Conservation (phyloP, 768 basidiomycete genomes). For the Pulveroboletus ravenelii region DNA sequence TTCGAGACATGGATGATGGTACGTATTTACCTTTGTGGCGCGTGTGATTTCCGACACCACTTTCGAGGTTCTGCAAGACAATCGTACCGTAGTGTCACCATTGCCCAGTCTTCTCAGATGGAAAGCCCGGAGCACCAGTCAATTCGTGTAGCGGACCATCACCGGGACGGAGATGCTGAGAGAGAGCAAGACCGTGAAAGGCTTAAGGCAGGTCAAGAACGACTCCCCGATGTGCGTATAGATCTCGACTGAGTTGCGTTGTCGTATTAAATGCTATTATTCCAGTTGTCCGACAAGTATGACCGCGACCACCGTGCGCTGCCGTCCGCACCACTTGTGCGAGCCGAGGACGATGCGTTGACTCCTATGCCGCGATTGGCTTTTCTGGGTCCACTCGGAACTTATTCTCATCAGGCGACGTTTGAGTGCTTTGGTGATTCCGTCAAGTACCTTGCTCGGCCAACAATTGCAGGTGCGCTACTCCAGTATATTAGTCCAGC, state of each 20-base stretch:
- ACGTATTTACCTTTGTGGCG: conserved; percentile 17
- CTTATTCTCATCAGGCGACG: conserved; percentile 67
- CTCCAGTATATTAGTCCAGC: neutral
- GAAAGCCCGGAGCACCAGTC: conserved; percentile 90
- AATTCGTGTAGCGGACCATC: conserved; percentile 60
- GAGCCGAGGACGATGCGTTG: conserved; percentile 62
- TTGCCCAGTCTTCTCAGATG: conserved; percentile 86
- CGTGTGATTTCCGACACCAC: conserved; percentile 2
- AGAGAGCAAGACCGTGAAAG: conserved; percentile 51
- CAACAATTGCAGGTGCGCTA: conserved; percentile 39
- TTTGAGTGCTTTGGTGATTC: conserved; percentile 40
- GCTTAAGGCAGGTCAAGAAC: conserved; percentile 74
- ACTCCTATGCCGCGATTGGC: conserved; percentile 45
- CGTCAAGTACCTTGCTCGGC: conserved; percentile 40
- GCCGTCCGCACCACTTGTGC: conserved; percentile 40
- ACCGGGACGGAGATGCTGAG: conserved; percentile 42
- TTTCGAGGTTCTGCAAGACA: conserved; percentile 54
- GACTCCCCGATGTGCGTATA: conserved; percentile 60
- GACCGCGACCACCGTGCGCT: conserved; percentile 64
- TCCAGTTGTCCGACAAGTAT: conserved; percentile 81
- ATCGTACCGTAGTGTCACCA: conserved; percentile 55
- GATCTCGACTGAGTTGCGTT: neutral
- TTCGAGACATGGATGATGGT: conserved; percentile 76
- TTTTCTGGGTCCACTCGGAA: conserved; percentile 65
- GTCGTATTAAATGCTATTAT: conserved; percentile 3